These are phyloP conservation scores for Alternaria sp. DNA, from an alignment of 2,329 filamentous ascomycete genomes.

Conservation along the genomic window DNA sequence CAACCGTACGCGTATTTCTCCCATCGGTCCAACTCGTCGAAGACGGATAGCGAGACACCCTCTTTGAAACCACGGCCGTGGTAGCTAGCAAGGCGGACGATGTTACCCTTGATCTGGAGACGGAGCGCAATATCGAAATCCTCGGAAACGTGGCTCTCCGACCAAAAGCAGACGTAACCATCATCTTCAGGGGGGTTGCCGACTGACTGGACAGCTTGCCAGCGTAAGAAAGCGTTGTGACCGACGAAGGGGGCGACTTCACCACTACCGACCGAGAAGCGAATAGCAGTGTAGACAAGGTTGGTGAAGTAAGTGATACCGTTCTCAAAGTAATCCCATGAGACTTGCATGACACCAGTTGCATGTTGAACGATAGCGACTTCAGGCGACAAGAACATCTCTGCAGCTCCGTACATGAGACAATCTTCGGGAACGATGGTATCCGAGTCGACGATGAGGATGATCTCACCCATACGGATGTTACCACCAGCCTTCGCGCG, in stretches of 20 bases:
- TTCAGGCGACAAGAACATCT: conserved; percentile 80
- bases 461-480: conserved; percentile 83
- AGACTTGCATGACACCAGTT: conserved; percentile 73
- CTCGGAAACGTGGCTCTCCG: conserved; percentile 76
- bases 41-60: conserved; percentile 75
- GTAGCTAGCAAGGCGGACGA: conserved; percentile 73
- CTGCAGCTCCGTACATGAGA: conserved; percentile 78
- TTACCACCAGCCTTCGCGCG: conserved; percentile 80
- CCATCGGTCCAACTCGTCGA: conserved; percentile 74
- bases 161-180: conserved; percentile 73
- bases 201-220: conserved; percentile 68
- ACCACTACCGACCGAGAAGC: conserved; percentile 72
- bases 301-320: conserved; percentile 80
- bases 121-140: conserved; percentile 78
- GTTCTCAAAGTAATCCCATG: conserved; percentile 75
- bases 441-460: conserved; percentile 63
- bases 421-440: conserved; percentile 68
- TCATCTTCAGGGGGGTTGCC: conserved; percentile 56
- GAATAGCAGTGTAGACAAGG: conserved; percentile 75
- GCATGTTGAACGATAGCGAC: conserved; percentile 79
- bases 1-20: conserved; percentile 74
- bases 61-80: conserved; percentile 74
- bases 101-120: conserved; percentile 71
- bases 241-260: conserved; percentile 78
- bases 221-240: conserved; percentile 77